Base-by-base conservation (phyloP, 2,329 filamentous ascomycete species). In the Fusarium buxicola region DNA sequence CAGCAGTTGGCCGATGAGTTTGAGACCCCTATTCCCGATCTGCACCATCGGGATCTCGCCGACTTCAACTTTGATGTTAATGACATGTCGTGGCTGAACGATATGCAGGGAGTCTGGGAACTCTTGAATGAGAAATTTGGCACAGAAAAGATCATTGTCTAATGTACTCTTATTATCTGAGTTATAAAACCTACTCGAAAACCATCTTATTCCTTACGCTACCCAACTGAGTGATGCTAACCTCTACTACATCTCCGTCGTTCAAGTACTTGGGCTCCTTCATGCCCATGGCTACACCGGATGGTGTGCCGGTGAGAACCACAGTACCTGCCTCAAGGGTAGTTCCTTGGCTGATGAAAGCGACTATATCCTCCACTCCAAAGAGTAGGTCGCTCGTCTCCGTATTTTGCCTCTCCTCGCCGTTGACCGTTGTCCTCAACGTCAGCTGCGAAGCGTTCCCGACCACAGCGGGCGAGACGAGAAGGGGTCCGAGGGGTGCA, bases 401-500 rank as follows among this genome's bases (percentile, higher is more conserved):
- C 1, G 76, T 78, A 32, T 82, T 73, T 62, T 86, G 84, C 5
- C 82, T 73, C 36, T 77, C 68, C 59, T 85, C 77, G 0, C 81
- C 81, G 63, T 86, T 86, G 25, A 86, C 81, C 2, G 72, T 66
- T 0, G 79, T 81, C 43, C 70, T 72, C 24, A 80, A 47, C 3
- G 54, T 65, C 3, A 76, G 35, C 7, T 67, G 66, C 1, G 69
- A 69, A 4, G 73, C 74, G 32, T 71, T 67, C 0, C 71, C 73
- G 1, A 77, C 69, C 0, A 74, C 54, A 0, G 58, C 35, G 0
- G 75, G 73, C 5, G 72, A 71, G 0, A 78, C 75, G 3, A 78
- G 65, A 8, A 84, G 73, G 2, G 83, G 83, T 0, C 84, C 81
- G 65, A 86, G 80, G 0, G 84, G 84, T 21, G 82, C 84, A 58